Base-by-base conservation (phyloP, 2,329 filamentous ascomycete genomes). In the Aspergillus sp. region DNA sequence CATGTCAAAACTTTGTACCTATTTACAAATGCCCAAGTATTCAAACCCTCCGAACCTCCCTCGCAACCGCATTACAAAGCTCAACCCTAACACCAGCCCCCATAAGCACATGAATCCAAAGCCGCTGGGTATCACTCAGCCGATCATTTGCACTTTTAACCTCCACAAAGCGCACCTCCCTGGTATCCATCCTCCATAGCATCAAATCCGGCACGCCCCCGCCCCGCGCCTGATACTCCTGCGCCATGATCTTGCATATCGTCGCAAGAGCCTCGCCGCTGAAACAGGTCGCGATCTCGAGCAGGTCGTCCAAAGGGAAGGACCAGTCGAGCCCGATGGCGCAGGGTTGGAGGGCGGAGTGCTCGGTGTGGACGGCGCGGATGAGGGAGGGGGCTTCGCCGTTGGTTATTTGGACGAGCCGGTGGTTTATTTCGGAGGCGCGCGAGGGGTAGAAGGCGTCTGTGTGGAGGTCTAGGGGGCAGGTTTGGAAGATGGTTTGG, bases 41-140 rank as follows among this genome's bases (percentile, higher is more conserved):
- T 48, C 15, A 48, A 48, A 37, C 27, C 45, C 27, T 48, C 21
- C 61, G 58, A 15, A 86, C 80, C 68, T 87, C 83, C 63, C 73
- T 80, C 6, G 85, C 84, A 64, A 86, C 80, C 23, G 84, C 86
- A 74, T 85, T 82, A 64, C 85, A 96, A 63, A 98, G 79, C 66
- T 96, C 93, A 27, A 98, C 93, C 64, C 83, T 85, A 40, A 98
- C 84, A 2, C 95, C 93, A 1, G 93, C 92, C 1, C 89, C 88
- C 7, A 87, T 89, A 53, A 99, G 81, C 7, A 97, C 91, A 79
- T 98, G 91, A 68, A 98, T 96, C 95, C 95, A 99, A 64, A 99
- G 82, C 66, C 95, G 81, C 78, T 99, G 95, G 17, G 93, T 96
- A 79, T 99, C 95, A 75, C 93, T 98, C 68, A 99, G 79, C 40